phyloP scores from a whole-genome alignment of 345 rosid species.

The Acer yangbiense region DNA sequence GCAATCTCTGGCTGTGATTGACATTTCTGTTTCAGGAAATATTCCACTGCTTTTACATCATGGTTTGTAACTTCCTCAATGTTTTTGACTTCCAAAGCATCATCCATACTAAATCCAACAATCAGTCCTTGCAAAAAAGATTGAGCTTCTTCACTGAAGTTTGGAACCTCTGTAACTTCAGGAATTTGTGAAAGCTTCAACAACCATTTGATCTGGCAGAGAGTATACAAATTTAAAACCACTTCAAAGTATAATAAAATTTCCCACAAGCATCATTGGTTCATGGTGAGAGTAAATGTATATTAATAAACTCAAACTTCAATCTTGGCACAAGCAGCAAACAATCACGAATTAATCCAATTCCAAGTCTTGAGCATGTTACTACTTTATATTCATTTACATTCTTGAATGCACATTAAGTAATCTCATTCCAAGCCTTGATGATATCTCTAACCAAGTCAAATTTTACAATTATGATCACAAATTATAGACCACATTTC shows the following conservation, averaged over 20 bases:
- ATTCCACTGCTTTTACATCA: conserved; percentile 96
- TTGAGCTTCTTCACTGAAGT: conserved; percentile 70
- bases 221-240: conserved; percentile 6
- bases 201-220: conserved; percentile 80
- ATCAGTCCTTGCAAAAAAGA: conserved; percentile 62
- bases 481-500: neutral
- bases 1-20: conserved; percentile 78
- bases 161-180: conserved; percentile 75
- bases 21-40: conserved; percentile 88
- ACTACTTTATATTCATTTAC: neutral
- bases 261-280: neutral
- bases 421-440: neutral
- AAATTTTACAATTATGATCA: neutral
- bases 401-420: neutral
- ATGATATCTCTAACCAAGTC: neutral
- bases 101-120: conserved; percentile 65
- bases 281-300: neutral
- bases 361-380: neutral
- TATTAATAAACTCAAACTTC: neutral
- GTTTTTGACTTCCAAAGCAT: conserved; percentile 75
- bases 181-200: conserved; percentile 81
- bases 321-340: neutral
- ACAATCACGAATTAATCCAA: no score
- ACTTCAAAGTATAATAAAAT: conserved; percentile 5
- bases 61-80: conserved; percentile 89